phyloP scores from a whole-genome alignment of 2,329 filamentous ascomycete genomes.

The Fusarium nurragi region DNA sequence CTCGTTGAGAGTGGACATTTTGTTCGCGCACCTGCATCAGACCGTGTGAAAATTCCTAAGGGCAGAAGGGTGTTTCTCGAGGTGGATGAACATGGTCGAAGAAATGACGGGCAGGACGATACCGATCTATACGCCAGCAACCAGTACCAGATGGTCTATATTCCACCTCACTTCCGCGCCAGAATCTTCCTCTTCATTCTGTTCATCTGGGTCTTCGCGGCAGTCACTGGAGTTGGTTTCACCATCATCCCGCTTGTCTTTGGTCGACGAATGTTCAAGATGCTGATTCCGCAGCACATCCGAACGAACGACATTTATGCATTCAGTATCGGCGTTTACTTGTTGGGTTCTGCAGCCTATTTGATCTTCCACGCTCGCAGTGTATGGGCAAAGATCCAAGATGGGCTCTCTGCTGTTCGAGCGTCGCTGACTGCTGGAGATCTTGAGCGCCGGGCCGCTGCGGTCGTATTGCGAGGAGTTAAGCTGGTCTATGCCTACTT shows the following conservation, averaged over 20 bases:
- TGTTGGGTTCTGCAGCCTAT: conserved; percentile 76
- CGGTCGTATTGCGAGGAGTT: conserved; percentile 46
- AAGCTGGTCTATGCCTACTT: conserved; percentile 78
- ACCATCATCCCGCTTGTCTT: conserved; percentile 89
- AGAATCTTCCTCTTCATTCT: conserved; percentile 88
- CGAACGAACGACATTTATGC: conserved; percentile 95
- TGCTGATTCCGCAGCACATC: conserved; percentile 74
- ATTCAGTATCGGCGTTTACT: conserved; percentile 88
- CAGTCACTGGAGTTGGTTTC: conserved; percentile 82
- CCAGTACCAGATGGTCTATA: conserved; percentile 77
- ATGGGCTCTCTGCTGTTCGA: conserved; percentile 43
- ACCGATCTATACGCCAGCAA: conserved; percentile 63
- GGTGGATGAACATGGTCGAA: conserved; percentile 71
- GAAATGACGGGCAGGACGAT: conserved; percentile 64
- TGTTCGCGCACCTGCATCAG: conserved; percentile 91
- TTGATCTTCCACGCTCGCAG: conserved; percentile 61
- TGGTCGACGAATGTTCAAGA: conserved; percentile 80
- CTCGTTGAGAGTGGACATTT: conserved; percentile 79
- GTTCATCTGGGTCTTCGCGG: conserved; percentile 93
- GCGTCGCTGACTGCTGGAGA: conserved; percentile 37
- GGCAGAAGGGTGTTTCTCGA: conserved; percentile 82
- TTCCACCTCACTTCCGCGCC: conserved; percentile 84
- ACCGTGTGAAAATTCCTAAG: conserved; percentile 94
- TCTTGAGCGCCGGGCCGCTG: conserved; percentile 40
- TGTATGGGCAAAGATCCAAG: conserved; percentile 49